Conservation (phyloP, 139 green algal genomes). For the Coccomyxa sp. region DNA sequence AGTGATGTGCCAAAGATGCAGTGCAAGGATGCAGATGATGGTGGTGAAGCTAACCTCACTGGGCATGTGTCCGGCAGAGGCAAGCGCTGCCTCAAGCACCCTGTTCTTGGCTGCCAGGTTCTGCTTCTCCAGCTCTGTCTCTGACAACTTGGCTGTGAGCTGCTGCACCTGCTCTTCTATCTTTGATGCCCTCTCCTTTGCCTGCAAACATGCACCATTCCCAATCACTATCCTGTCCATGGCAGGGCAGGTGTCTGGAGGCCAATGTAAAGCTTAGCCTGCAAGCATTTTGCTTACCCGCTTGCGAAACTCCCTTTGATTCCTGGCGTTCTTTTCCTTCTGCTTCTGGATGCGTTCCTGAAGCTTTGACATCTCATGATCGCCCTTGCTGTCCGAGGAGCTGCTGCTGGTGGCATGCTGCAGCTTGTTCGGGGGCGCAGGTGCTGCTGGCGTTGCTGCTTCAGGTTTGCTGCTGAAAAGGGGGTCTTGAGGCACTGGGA, state of each 20-base stretch:
- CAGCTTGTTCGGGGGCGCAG: background rate
- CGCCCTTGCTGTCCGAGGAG: background rate
- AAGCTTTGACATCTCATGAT: background rate
- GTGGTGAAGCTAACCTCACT: background rate
- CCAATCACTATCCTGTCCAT: background rate
- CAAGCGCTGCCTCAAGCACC: background rate
- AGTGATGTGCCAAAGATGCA: too few species aligned
- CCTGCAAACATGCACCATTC: background rate
- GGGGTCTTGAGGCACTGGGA: too few species aligned
- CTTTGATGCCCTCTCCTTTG: background rate
- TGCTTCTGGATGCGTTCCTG: slow-evolving; percentile 1
- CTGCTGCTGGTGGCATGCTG: background rate
- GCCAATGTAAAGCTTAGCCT: background rate
- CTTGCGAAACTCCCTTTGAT: background rate
- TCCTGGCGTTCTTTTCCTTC: slow-evolving; percentile 3
- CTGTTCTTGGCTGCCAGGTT: background rate
- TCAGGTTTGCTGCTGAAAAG: too few species aligned
- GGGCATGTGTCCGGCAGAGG: background rate
- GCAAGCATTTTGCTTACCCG: background rate
- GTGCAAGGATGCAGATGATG: too few species aligned
- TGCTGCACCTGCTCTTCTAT: background rate
- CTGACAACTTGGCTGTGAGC: background rate
- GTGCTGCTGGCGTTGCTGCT: background rate
- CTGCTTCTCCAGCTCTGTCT: background rate
- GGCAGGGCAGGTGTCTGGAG: background rate